Percentiles rank a stretch among this genome's conserved stretches.
Conservation (phyloP, 2,329 filamentous ascomycete species). For the Arthrobotrys conoides region DNA sequence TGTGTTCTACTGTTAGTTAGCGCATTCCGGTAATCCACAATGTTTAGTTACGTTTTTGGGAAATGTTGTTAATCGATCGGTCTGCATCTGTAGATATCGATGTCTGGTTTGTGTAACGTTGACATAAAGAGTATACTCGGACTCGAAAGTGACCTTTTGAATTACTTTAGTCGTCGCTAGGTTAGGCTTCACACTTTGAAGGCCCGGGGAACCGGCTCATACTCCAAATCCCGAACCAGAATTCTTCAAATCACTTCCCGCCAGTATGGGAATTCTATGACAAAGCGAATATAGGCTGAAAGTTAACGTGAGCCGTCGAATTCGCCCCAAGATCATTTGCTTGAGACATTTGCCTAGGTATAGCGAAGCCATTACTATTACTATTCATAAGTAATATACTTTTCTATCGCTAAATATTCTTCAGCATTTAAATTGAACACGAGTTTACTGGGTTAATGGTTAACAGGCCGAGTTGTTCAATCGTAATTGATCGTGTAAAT, state of each 20-base stretch:
- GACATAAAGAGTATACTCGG: background rate
- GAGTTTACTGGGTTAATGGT: background rate
- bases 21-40: background rate
- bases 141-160: background rate
- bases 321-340: background rate
- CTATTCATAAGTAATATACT: slow-evolving; percentile 18
- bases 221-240: background rate
- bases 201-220: slow-evolving; percentile 3
- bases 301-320: slow-evolving; percentile 6
- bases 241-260: background rate
- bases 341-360: slow-evolving; percentile 10
- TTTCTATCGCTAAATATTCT: background rate
- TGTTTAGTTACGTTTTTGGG: background rate
- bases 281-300: background rate
- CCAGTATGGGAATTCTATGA: slow-evolving; percentile 4
- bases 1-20: background rate
- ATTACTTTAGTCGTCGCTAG: too few species aligned
- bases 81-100: too few species aligned
- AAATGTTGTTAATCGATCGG: background rate
- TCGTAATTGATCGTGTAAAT: too few species aligned
- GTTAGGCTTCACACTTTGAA: background rate
- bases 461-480: too few species aligned
- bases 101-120: slow-evolving; percentile 3
- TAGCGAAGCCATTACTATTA: background rate
- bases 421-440: too few species aligned